A percentile compares a stretch with the other conserved stretches of the same genome.
phyloP scores from a whole-genome alignment of 2,329 filamentous ascomycete species.

The Epichloe brachyelytri region DNA sequence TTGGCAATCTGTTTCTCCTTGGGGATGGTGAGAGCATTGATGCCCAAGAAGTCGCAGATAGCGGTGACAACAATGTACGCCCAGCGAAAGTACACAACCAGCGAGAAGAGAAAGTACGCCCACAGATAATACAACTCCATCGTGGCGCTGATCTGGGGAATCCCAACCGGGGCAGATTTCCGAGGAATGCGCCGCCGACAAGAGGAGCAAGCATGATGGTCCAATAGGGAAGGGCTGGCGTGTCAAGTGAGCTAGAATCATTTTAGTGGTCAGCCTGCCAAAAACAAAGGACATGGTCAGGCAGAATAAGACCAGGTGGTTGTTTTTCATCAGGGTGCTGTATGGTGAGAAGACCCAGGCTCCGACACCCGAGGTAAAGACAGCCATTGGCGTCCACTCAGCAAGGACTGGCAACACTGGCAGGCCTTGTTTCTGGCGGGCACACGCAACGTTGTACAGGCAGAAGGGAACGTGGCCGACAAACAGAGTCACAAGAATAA shows the following conservation, averaged over 20 bases:
- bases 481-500: constrained; percentile 53
- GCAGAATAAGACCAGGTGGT: constrained; percentile 86
- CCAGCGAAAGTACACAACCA: constrained; percentile 86
- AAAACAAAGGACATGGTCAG: constrained; percentile 94
- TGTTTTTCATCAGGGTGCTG: constrained; percentile 67
- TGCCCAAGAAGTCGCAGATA: constrained; percentile 85
- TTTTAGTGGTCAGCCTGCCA: constrained; percentile 96
- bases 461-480: constrained; percentile 76
- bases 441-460: constrained; percentile 70
- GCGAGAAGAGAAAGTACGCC: constrained; percentile 70
- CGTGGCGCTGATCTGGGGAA: constrained; percentile 51
- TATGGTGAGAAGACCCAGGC: constrained; percentile 86
- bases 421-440: constrained; percentile 57
- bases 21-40: constrained; percentile 86
- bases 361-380: constrained; percentile 62
- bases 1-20: constrained; percentile 46
- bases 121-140: constrained; percentile 72
- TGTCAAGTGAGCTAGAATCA: constrained; percentile 91
- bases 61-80: constrained; percentile 79
- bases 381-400: constrained; percentile 84
- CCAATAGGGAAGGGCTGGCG: constrained; percentile 95
- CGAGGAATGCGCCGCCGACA: constrained; percentile 69
- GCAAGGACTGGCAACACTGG: constrained; percentile 74
- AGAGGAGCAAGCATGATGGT: constrained; percentile 82
- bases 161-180: constrained; percentile 69